These are phyloP conservation scores for Davidsoniella australis DNA, from an alignment of 2,329 filamentous ascomycete species.

Conservation along the genomic window DNA sequence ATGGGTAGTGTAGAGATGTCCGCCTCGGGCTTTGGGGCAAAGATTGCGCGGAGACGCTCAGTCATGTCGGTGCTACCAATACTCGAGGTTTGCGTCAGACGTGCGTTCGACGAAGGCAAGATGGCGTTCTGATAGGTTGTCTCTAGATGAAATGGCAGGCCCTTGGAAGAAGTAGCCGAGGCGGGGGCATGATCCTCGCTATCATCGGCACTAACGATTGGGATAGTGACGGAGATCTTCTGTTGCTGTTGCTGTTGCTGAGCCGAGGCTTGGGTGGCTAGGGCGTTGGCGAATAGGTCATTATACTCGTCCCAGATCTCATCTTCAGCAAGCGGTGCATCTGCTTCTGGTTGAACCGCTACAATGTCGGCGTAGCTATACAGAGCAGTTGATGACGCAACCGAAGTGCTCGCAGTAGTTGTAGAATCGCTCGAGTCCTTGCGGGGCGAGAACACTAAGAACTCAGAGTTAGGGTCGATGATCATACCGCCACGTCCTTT, in stretches of 20 bases:
- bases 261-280: conserved; percentile 36
- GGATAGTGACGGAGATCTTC: conserved; percentile 48
- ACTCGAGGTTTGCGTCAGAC: conserved; percentile 38
- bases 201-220: conserved; percentile 83
- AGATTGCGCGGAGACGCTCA: conserved; percentile 32
- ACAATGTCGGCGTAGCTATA: conserved; percentile 46
- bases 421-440: conserved; percentile 50
- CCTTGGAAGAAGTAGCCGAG: conserved; percentile 39
- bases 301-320: conserved; percentile 93
- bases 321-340: conserved; percentile 54
- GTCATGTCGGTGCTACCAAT: conserved; percentile 38
- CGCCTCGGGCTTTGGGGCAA: conserved; percentile 20
- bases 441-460: conserved; percentile 55
- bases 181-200: conserved; percentile 27
- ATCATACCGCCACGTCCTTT: conserved; percentile 18
- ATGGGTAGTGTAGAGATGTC: not conserved
- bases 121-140: conserved; percentile 24
- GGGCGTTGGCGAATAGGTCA: conserved; percentile 52
- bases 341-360: conserved; percentile 45
- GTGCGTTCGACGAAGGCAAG: conserved; percentile 22
- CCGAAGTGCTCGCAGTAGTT: conserved; percentile 26
- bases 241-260: too few species aligned
- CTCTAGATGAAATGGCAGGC: conserved; percentile 39
- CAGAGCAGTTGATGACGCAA: conserved; percentile 51
- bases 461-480: conserved; percentile 34